Conservation (phyloP, 73 alveolate species). For the Uronychia binucleata region DNA sequence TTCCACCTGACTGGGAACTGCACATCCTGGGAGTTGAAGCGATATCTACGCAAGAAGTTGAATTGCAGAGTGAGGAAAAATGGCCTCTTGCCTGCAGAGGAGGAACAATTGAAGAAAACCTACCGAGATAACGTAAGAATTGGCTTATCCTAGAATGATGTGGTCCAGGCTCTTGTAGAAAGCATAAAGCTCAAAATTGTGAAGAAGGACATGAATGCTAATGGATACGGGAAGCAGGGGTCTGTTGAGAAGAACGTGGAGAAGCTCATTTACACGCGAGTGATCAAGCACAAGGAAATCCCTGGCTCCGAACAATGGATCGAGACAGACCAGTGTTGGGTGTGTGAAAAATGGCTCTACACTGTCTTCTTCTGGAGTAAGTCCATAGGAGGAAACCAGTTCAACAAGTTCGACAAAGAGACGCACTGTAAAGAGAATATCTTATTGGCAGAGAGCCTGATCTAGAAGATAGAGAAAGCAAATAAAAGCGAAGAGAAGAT, state of each 20-base stretch:
- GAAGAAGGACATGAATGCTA: background rate
- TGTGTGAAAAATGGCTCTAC: constrained; percentile 45
- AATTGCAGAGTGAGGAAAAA: background rate
- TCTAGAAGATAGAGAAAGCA: background rate
- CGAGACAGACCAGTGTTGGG: constrained; percentile 53
- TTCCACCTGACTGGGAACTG: background rate
- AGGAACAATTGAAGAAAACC: background rate
- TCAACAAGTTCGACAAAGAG: background rate
- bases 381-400: background rate
- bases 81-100: background rate
- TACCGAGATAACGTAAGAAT: background rate
- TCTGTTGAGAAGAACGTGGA: constrained; percentile 4
- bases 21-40: background rate
- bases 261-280: constrained; percentile 36
- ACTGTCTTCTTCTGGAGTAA: constrained; percentile 19
- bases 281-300: constrained; percentile 50
- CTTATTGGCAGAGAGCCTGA: background rate
- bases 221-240: background rate
- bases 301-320: constrained; percentile 40
- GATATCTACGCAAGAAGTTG: background rate
- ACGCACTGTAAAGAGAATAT: background rate
- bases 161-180: background rate
- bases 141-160: background rate
- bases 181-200: background rate
- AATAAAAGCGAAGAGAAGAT: background rate